Conservation (phyloP, 371 early-diverging fungal genomes). For the Apophysomyces ossiformis region DNA sequence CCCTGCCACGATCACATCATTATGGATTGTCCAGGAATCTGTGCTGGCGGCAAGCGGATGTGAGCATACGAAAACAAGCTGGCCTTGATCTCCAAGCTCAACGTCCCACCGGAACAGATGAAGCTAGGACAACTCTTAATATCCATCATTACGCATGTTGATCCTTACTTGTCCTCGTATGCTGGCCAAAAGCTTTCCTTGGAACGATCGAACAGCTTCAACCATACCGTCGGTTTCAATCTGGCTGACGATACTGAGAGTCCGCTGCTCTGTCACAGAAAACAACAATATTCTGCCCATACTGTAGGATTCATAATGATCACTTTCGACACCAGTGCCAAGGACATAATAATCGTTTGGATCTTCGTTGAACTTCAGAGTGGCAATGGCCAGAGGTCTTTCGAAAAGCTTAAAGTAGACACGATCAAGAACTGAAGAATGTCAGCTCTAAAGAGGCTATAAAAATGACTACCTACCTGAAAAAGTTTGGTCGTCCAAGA, state of each 20-base stretch:
- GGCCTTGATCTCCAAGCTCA: slow-evolving; percentile 34
- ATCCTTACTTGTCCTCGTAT: slow-evolving; percentile 56
- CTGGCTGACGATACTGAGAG: slow-evolving; percentile 46
- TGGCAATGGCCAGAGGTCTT: slow-evolving; percentile 36
- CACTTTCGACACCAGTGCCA: slow-evolving; percentile 63
- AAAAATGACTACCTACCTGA: slow-evolving; percentile 48
- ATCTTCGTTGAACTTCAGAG: slow-evolving; percentile 46
- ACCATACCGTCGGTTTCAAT: slow-evolving; percentile 55
- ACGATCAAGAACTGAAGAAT: slow-evolving; percentile 42
- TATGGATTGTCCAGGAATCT: slow-evolving; percentile 30
- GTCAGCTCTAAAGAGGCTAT: neutral
- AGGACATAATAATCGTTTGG: slow-evolving; percentile 52
- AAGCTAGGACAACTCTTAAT: slow-evolving; percentile 19
- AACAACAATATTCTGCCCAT: slow-evolving; percentile 67
- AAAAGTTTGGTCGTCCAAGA: slow-evolving; percentile 79
- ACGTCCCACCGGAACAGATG: slow-evolving; percentile 41
- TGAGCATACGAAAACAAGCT: slow-evolving; percentile 27
- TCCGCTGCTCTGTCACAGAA: slow-evolving; percentile 44
- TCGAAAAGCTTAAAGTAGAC: slow-evolving; percentile 54
- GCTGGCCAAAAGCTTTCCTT: slow-evolving; percentile 60
- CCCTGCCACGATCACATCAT: slow-evolving; percentile 36
- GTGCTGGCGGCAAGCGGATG: slow-evolving; percentile 35
- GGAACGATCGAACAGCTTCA: slow-evolving; percentile 50
- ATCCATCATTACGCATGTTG: neutral
- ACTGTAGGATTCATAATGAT: slow-evolving; percentile 54